Conservation (phyloP, 345 rosid species). For the Salix exigua region DNA sequence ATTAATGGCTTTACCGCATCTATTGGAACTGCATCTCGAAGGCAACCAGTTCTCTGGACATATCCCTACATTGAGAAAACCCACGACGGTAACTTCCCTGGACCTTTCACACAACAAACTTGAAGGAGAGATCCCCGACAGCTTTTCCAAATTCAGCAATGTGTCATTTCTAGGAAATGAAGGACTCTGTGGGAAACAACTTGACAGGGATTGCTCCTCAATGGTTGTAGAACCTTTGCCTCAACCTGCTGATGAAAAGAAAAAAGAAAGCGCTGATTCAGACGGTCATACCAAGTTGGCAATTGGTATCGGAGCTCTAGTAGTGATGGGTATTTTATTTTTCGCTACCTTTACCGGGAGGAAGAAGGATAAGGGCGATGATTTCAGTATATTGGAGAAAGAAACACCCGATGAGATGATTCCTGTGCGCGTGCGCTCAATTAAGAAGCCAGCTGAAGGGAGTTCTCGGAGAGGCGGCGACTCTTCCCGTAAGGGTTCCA, state of each 20-base stretch:
- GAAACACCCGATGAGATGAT: slow-evolving; percentile 32
- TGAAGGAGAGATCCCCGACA: slow-evolving; percentile 55
- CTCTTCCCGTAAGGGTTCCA: slow-evolving; percentile 12
- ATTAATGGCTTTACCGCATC: slow-evolving; percentile 29
- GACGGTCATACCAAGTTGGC: background rate
- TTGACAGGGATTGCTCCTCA: slow-evolving; percentile 32
- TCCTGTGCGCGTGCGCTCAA: slow-evolving; percentile 32
- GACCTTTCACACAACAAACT: slow-evolving; percentile 57
- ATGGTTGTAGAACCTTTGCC: background rate
- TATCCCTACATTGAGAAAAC: slow-evolving; percentile 40
- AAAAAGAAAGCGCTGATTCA: background rate
- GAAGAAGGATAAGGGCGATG: slow-evolving; percentile 23
- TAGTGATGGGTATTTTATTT: background rate
- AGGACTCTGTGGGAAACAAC: slow-evolving; percentile 50
- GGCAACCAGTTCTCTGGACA: slow-evolving; percentile 55
- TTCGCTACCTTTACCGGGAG: background rate
- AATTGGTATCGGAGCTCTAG: slow-evolving; percentile 6
- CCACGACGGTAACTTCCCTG: slow-evolving; percentile 20
- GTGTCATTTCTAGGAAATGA: slow-evolving; percentile 38
- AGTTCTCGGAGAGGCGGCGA: slow-evolving; percentile 31
- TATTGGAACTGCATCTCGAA: slow-evolving; percentile 66
- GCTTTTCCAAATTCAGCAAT: slow-evolving; percentile 25
- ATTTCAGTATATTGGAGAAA: slow-evolving; percentile 48
- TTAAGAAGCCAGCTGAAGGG: slow-evolving; percentile 10
- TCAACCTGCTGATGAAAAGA: background rate